Conservation (phyloP, 805 yeast genomes). For the Isabelozyma pseudorhagii region DNA sequence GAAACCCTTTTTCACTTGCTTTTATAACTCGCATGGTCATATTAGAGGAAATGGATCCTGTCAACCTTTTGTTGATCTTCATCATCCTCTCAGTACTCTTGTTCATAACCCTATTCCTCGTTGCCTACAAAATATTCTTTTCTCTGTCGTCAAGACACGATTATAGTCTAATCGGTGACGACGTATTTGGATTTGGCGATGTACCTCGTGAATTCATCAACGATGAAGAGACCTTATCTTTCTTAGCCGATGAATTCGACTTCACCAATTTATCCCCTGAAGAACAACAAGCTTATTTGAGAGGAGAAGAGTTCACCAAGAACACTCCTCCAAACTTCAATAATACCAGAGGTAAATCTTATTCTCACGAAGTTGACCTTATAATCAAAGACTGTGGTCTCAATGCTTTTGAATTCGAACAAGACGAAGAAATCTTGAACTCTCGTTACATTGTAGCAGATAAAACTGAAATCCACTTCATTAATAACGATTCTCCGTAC, state of each 20-base stretch:
- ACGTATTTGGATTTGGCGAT: constrained; percentile 5
- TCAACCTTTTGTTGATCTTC: constrained; percentile 3
- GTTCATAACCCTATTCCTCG: constrained; percentile 6
- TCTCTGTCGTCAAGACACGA: constrained; percentile 7
- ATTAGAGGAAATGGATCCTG: constrained; percentile 2
- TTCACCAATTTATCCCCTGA: constrained; percentile 37
- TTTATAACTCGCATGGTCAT: background rate
- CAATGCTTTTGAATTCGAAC: constrained; percentile 38
- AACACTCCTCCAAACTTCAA: constrained; percentile 28
- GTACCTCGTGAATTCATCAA: constrained; percentile 38
- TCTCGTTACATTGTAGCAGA: constrained; percentile 39
- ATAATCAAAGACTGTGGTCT: constrained; percentile 35
- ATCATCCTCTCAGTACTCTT: constrained; percentile 4
- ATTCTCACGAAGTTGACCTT: constrained; percentile 24
- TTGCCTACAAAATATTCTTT: constrained; percentile 7
- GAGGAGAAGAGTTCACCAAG: constrained; percentile 32
- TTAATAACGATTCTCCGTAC: constrained; percentile 36
- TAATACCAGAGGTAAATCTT: constrained; percentile 31
- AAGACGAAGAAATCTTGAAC: constrained; percentile 26
- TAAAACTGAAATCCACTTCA: constrained; percentile 33
- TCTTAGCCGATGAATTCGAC: constrained; percentile 35
- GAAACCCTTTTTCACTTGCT: background rate
- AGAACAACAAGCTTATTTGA: constrained; percentile 34
- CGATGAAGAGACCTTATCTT: constrained; percentile 35
- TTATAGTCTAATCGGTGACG: constrained; percentile 6